Evolutionary conservation across 2,329 filamentous ascomycete species (phyloP).

Genomic region (Ophiocordyceps camponoti-saundersi): DNA sequence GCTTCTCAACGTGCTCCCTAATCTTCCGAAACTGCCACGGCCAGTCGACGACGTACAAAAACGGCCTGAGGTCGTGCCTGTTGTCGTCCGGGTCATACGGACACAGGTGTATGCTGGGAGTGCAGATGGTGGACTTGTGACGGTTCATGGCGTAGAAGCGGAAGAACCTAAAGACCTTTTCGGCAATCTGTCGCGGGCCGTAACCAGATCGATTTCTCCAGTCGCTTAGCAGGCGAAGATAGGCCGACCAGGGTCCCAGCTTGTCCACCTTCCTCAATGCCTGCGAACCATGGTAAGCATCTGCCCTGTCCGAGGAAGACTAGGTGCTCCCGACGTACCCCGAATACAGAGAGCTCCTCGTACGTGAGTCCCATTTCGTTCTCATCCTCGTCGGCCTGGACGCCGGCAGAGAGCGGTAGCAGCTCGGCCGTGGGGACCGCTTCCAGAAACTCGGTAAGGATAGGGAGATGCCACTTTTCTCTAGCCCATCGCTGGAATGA

Average conservation of each 20-base stretch:
- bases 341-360: conserved; percentile 20
- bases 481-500: conserved; percentile 43
- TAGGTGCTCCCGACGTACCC: conserved; percentile 6
- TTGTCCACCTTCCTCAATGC: conserved; percentile 21
- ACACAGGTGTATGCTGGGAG: conserved; percentile 32
- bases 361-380: conserved; percentile 24
- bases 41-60: conserved; percentile 21
- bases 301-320: not conserved
- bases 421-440: conserved; percentile 39
- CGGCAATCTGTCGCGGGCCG: conserved; percentile 18
- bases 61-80: conserved; percentile 20
- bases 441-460: conserved; percentile 44
- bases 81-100: conserved; percentile 19
- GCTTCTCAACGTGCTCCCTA: conserved; percentile 14
- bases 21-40: conserved; percentile 26
- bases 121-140: conserved; percentile 46
- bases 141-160: conserved; percentile 42
- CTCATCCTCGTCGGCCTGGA: not conserved
- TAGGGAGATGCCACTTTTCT: conserved; percentile 39
- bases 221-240: conserved; percentile 19
- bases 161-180: conserved; percentile 25
- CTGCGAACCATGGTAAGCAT: not conserved
- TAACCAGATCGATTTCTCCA: conserved; percentile 16
- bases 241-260: conserved; percentile 21
- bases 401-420: conserved; percentile 19